Evolutionary conservation across 1,284 basidiomycete species (phyloP), one percentile per base, ranked within the genome.

Genomic region (Laetiporus sulphureus): DNA sequence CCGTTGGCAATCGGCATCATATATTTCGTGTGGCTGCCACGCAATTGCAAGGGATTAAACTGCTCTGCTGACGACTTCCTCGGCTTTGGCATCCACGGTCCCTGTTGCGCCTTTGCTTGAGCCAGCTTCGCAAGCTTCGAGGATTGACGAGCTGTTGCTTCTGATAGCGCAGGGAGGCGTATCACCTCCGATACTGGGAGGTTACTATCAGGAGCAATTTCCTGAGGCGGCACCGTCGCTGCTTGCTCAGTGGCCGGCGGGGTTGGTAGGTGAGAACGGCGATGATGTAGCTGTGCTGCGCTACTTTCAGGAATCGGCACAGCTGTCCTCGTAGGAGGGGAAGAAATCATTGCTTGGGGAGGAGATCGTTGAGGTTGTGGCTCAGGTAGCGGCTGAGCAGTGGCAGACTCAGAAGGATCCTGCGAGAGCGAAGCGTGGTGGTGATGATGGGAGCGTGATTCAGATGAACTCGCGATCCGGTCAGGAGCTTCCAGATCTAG

Each of bases 1-100:
- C 83, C 82, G 53, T 87, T 88, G 6, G 81, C 81, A 32, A 82
- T 81, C 0, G 83, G 84, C 11, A 74, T 81, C 6, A 87, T 61
- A 56, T 80, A 84, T 54, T 86, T 75, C 3, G 84, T 87, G 32
- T 53, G 56, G 8, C 60, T 53, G 4, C 54, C 53, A 11, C 50
- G 32, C 7, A 49, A 50, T 7, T 57, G 38, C 2, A 46, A 45
- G 1, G 51, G 38, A 10, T 41, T 22, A 21, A 45, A 47, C 7
- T 42, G 35, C 2, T 27, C 27, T 4, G 35, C 23, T 4, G 46
- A 21, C 16, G 42, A 41, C 35, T 52, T 47, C 43, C 58, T 62
- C 15, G 49, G 32, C 39, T 57, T 59, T 12, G 53, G 37, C 38
- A 47, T 46, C 41, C 52, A 53, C 24, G 41, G 41, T 22, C 53